phyloP scores from a whole-genome alignment of 345 rosid species.

The Aethionema arabicum region DNA sequence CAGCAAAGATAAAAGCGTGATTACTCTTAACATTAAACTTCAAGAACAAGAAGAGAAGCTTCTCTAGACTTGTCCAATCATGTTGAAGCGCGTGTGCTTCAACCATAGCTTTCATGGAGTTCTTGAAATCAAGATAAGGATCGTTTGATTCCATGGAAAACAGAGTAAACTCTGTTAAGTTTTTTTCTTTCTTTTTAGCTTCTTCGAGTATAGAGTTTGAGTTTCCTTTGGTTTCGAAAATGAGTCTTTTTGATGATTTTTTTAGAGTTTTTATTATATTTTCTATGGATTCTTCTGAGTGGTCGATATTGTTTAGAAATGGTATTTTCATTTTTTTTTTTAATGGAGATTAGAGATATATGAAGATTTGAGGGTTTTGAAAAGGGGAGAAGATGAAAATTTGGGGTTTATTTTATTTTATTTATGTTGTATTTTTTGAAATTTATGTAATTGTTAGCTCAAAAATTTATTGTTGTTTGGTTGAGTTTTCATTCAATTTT shows the following conservation, averaged over 20 bases:
- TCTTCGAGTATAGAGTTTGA: slow-evolving; percentile 69
- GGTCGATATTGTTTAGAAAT: slow-evolving; percentile 29
- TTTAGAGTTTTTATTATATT: slow-evolving; percentile 51
- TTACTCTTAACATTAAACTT: slow-evolving; percentile 66
- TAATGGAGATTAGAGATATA: slow-evolving; percentile 1
- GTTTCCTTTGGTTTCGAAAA: slow-evolving; percentile 60
- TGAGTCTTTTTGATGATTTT: slow-evolving; percentile 67
- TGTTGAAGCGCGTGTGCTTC: slow-evolving; percentile 53
- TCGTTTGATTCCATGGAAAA: slow-evolving; percentile 73
- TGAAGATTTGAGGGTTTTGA: slow-evolving; percentile 29
- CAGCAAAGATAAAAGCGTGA: slow-evolving; percentile 70
- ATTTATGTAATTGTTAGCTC: slow-evolving; percentile 23
- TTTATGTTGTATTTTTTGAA: slow-evolving; percentile 29
- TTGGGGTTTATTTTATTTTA: slow-evolving; percentile 14
- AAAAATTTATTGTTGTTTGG: slow-evolving; percentile 30
- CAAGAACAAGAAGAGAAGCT: slow-evolving; percentile 77
- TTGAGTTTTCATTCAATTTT: slow-evolving; percentile 31
- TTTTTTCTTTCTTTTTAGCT: slow-evolving; percentile 27
- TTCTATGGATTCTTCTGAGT: slow-evolving; percentile 40
- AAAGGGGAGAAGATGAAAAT: slow-evolving; percentile 14
- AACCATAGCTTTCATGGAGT: slow-evolving; percentile 96
- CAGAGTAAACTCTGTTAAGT: slow-evolving; percentile 59
- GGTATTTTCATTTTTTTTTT: slow-evolving; percentile 40
- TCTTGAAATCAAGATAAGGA: slow-evolving; percentile 73
- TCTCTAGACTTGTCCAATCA: slow-evolving; percentile 75